Percentiles rank a stretch among this genome's conserved stretches.
Evolutionary conservation across 768 basidiomycete genomes (phyloP).

Genomic region (Tulasnella sp.): DNA sequence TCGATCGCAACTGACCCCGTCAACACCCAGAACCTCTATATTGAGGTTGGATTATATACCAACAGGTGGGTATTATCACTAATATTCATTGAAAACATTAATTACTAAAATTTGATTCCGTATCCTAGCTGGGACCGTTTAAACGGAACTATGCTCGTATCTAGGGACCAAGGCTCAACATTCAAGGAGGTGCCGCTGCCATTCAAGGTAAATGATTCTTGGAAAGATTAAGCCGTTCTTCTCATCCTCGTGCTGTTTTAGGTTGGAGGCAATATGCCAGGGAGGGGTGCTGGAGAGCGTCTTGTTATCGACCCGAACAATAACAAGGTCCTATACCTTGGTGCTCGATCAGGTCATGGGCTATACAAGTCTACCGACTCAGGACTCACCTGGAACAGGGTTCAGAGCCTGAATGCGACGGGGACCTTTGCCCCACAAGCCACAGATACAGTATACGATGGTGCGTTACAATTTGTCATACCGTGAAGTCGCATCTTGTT

Average conservation of each 20-base stretch:
- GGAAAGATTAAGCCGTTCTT: too few species aligned
- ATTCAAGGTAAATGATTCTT: constrained; percentile 37
- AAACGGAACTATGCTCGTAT: constrained; percentile 52
- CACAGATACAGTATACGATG: too few species aligned
- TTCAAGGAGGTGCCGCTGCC: constrained; percentile 41
- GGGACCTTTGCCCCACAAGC: too few species aligned
- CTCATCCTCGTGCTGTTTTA: too few species aligned
- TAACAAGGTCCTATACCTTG: constrained; percentile 52
- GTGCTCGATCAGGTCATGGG: constrained; percentile 52
- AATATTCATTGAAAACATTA: too few species aligned
- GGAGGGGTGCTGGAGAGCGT: constrained; percentile 38
- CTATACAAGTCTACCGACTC: constrained; percentile 55
- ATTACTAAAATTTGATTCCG: too few species aligned
- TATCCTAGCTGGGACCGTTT: constrained; percentile 34
- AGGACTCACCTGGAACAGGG: constrained; percentile 48
- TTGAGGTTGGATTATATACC: constrained; percentile 19
- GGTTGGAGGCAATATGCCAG: constrained; percentile 58
- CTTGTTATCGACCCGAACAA: constrained; percentile 52
- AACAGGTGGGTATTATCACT: constrained; percentile 30
- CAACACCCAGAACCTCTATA: constrained; percentile 35
- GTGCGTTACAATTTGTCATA: too few species aligned
- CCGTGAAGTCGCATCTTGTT: too few species aligned
- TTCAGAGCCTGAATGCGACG: constrained; percentile 21
- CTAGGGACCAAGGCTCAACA: constrained; percentile 46
- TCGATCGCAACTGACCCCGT: constrained; percentile 55